A percentile compares a stretch with the other conserved stretches of the same genome.
Evolutionary conservation across 1,284 basidiomycete genomes (phyloP).

Genomic region (Rhodotorula glutinis): DNA sequence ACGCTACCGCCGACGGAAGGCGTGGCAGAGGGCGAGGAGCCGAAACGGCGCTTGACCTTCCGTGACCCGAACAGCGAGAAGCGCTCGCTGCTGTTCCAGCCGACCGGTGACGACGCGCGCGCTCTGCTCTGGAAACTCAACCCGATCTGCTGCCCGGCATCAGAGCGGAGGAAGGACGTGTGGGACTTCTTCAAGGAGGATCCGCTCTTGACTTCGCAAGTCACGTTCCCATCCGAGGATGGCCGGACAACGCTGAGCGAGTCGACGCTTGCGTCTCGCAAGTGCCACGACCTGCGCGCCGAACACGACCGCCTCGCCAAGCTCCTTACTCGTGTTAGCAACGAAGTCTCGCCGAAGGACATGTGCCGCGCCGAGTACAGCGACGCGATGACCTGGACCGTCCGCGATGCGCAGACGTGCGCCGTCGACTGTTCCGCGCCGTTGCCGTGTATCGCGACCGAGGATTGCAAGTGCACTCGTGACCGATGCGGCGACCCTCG

Average conservation of each 20-base stretch:
- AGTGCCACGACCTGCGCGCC: conserved; percentile 37
- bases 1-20: conserved; percentile 40
- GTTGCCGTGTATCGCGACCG: conserved; percentile 40
- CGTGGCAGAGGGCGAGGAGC: conserved; percentile 37
- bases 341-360: not conserved
- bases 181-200: conserved; percentile 43
- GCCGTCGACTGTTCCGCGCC: conserved; percentile 40
- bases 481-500: conserved; percentile 40
- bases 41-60: conserved; percentile 37
- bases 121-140: conserved; percentile 42
- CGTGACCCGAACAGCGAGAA: conserved; percentile 21
- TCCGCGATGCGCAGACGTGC: conserved; percentile 39
- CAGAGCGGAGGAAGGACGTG: conserved; percentile 26
- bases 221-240: conserved; percentile 40
- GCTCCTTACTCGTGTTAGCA: conserved; percentile 18
- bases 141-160: conserved; percentile 39
- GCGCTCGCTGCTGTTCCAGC: conserved; percentile 36
- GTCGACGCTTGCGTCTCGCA: conserved; percentile 38
- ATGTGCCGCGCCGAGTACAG: conserved; percentile 24
- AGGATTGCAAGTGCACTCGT: conserved; percentile 42
- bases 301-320: conserved; percentile 38
- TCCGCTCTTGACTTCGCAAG: conserved; percentile 43
- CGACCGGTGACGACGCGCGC: conserved; percentile 29
- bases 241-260: conserved; percentile 38
- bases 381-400: conserved; percentile 35